Conservation (phyloP, 768 basidiomycete genomes). For the Scleroderma bovista region DNA sequence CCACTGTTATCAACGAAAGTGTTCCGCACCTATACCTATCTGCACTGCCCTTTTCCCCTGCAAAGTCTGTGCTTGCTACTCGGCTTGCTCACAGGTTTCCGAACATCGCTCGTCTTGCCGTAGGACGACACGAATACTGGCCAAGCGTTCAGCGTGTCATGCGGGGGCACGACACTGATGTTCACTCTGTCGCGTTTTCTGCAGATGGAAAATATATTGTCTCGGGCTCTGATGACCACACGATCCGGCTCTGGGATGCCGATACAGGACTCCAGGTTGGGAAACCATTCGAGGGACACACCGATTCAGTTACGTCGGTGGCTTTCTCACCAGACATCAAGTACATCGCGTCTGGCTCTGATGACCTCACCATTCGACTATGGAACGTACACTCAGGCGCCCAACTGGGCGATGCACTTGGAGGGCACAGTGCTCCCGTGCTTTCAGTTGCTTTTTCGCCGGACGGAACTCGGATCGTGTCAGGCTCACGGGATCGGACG, state of each 20-base stretch:
- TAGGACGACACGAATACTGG: slow-evolving; percentile 7
- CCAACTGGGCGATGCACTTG: slow-evolving; percentile 2
- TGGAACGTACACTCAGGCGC: slow-evolving; percentile 14
- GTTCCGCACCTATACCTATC: slow-evolving; percentile 37
- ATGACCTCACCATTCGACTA: slow-evolving; percentile 10
- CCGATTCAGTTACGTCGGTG: slow-evolving; percentile 10
- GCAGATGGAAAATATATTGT: slow-evolving; percentile 14
- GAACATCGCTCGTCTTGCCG: not conserved
- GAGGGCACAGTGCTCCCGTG: slow-evolving; percentile 5
- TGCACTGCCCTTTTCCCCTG: slow-evolving; percentile 31
- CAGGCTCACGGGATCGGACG: not conserved
- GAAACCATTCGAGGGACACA: slow-evolving; percentile 15
- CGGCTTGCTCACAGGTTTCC: not conserved
- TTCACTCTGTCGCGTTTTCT: slow-evolving; percentile 17
- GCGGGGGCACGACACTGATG: slow-evolving; percentile 3
- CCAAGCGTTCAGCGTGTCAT: slow-evolving; percentile 9
- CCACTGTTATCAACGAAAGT: slow-evolving; percentile 22
- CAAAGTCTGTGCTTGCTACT: slow-evolving; percentile 13
- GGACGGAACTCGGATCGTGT: not conserved
- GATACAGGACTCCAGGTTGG: slow-evolving; percentile 6
- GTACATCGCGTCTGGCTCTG: slow-evolving; percentile 13
- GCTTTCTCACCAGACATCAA: slow-evolving; percentile 20
- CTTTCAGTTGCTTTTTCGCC: slow-evolving; percentile 10
- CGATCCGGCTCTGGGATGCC: slow-evolving; percentile 12
- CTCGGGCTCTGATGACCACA: slow-evolving; percentile 9